A percentile compares a stretch with the other conserved stretches of the same genome.
These are phyloP conservation scores for Dioscorea cayenensis DNA, from an alignment of 116 monocot species.

Conservation along the genomic window DNA sequence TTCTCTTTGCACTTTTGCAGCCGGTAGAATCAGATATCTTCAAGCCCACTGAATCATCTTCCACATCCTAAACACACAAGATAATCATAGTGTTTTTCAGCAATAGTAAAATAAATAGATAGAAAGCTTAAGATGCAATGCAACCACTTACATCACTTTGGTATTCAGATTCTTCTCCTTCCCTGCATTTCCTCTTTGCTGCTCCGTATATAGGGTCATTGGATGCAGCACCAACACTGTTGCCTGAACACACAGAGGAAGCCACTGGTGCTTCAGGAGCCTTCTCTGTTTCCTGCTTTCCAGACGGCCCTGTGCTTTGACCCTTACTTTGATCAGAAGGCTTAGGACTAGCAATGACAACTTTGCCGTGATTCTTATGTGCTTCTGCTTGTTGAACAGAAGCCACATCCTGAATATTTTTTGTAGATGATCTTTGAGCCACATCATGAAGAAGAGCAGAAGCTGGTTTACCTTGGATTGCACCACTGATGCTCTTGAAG, in stretches of 20 bases:
- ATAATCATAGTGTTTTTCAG: not conserved
- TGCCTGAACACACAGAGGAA: conserved; percentile 76
- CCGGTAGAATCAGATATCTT: conserved; percentile 30
- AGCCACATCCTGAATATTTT: conserved; percentile 1
- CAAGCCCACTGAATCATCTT: conserved; percentile 56
- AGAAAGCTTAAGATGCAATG: not conserved
- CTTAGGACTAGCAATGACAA: too few relatives aligned
- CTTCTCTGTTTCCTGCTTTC: conserved; percentile 27
- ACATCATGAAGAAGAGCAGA: not conserved
- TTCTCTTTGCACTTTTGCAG: conserved; percentile 38
- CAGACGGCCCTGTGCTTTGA: not conserved
- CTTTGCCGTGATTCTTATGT: not conserved
- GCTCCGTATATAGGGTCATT: conserved; percentile 30
- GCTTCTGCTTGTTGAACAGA: conserved; percentile 14
- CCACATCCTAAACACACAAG: conserved; percentile 42
- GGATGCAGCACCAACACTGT: conserved; percentile 23
- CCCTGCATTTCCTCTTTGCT: conserved; percentile 38
- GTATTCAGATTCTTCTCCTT: conserved; percentile 53
- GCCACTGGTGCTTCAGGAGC: conserved; percentile 33
- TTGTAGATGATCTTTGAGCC: conserved; percentile 5
- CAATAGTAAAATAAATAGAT: not conserved
- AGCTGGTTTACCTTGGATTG: not conserved
- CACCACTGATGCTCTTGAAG: conserved; percentile 4
- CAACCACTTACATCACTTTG: conserved; percentile 63
- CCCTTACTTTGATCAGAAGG: too few relatives aligned